These are phyloP conservation scores for Tylopilus orsonianus DNA, from an alignment of 1,284 basidiomycete genomes.

Conservation along the genomic window DNA sequence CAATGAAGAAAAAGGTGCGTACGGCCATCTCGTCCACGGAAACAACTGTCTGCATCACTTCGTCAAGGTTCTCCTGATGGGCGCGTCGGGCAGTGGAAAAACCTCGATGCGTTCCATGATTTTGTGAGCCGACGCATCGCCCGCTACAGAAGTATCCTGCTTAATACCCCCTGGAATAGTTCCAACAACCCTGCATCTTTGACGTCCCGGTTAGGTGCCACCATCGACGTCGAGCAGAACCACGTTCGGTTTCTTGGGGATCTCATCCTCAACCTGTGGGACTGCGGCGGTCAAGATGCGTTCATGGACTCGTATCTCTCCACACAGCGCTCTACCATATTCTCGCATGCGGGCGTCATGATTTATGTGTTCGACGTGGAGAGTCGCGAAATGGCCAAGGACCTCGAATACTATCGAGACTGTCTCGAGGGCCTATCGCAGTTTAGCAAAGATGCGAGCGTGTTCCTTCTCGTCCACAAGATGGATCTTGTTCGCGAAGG, in stretches of 20 bases:
- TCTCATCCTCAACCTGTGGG: slow-evolving; percentile 94
- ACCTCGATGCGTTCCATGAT: slow-evolving; percentile 99
- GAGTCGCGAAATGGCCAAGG: slow-evolving; percentile 68
- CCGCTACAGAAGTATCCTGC: not conserved
- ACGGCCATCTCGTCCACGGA: not conserved
- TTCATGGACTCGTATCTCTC: slow-evolving; percentile 97
- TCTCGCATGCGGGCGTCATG: slow-evolving; percentile 93
- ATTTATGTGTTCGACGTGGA: slow-evolving; percentile 99
- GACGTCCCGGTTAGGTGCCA: slow-evolving; percentile 90
- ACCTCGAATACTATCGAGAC: slow-evolving; percentile 85
- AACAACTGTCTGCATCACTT: not conserved
- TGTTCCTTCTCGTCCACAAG: slow-evolving; percentile 96
- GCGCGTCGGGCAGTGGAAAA: slow-evolving; percentile 86
- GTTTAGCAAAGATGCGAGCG: slow-evolving; percentile 76
- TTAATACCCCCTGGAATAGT: slow-evolving; percentile 41
- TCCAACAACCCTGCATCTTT: slow-evolving; percentile 93
- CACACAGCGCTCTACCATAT: slow-evolving; percentile 88
- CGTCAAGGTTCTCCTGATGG: slow-evolving; percentile 86
- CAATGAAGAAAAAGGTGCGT: slow-evolving; percentile 48
- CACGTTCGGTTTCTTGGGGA: slow-evolving; percentile 96
- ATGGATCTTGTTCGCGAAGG: slow-evolving; percentile 84
- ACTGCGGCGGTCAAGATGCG: slow-evolving; percentile 96
- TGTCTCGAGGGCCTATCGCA: slow-evolving; percentile 79
- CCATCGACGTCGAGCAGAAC: slow-evolving; percentile 97
- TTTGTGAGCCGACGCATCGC: slow-evolving; percentile 63